Conservation (phyloP, 768 basidiomycete genomes). For the Hericium erinaceus region DNA sequence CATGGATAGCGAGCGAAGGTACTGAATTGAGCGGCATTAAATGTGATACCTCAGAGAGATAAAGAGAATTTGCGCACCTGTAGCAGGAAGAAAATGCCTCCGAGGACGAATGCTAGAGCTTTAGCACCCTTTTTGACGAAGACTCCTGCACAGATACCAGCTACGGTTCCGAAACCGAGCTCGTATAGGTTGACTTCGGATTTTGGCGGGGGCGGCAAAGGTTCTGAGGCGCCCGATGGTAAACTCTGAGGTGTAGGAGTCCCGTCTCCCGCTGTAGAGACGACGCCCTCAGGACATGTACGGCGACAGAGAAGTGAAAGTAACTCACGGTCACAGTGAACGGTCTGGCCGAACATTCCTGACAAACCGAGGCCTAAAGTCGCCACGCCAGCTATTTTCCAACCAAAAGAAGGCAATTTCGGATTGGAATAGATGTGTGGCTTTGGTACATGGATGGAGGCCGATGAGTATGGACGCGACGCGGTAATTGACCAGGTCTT, state of each 20-base stretch:
- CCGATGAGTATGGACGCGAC: neutral
- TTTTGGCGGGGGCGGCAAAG: conserved; percentile 43
- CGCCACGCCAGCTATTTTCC: conserved; percentile 2
- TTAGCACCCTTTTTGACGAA: conserved; percentile 95
- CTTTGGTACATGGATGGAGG: neutral
- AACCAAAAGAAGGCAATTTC: neutral
- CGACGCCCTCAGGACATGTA: neutral
- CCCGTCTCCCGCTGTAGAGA: neutral
- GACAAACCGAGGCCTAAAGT: conserved; percentile 5
- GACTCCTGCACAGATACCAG: conserved; percentile 83
- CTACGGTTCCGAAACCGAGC: conserved; percentile 80
- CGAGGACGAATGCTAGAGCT: conserved; percentile 74
- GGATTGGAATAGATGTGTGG: neutral
- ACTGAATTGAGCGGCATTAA: conserved; percentile 37
- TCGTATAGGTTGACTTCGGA: conserved; percentile 78
- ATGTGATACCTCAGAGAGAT: neutral
- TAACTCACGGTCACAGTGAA: conserved; percentile 9
- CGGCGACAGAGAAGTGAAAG: neutral
- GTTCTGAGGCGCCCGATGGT: neutral
- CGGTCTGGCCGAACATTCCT: neutral
- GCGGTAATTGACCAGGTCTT: neutral
- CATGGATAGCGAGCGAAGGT: conserved; percentile 63
- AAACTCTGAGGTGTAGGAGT: neutral
- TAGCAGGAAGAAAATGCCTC: conserved; percentile 83
- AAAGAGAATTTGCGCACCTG: conserved; percentile 46